Conservation (phyloP, 768 basidiomycete genomes). For the Phaeotremella skinneri region DNA sequence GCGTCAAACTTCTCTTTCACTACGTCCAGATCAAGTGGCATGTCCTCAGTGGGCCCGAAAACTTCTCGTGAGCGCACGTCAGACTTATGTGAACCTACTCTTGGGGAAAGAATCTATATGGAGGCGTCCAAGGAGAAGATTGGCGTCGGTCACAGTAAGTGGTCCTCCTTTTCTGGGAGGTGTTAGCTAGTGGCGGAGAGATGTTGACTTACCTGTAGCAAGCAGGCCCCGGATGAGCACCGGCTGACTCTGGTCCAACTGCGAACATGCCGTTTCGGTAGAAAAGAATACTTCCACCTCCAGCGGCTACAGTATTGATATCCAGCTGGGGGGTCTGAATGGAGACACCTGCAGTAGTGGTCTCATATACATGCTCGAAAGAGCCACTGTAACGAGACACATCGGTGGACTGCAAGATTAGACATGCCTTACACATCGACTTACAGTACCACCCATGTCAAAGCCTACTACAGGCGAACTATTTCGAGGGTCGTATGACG, state of each 20-base stretch:
- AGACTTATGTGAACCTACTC: constrained; percentile 50
- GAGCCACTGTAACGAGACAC: constrained; percentile 88
- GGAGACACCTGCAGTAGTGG: constrained; percentile 13
- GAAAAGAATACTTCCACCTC: constrained; percentile 81
- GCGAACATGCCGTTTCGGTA: constrained; percentile 84
- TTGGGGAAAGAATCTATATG: constrained; percentile 66
- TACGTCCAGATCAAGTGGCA: constrained; percentile 72
- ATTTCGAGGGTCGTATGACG: constrained; percentile 73
- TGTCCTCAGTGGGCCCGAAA: constrained; percentile 80
- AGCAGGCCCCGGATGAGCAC: no score
- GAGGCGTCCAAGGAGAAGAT: constrained; percentile 69
- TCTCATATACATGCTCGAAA: constrained; percentile 62
- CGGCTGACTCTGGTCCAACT: constrained; percentile 87
- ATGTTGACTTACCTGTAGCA: no score
- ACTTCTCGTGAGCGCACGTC: constrained; percentile 72
- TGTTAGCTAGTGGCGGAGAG: not conserved
- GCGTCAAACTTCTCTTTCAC: constrained; percentile 65
- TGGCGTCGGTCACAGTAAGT: constrained; percentile 86
- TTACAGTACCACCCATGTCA: constrained; percentile 71
- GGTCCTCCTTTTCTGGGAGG: constrained; percentile 52
- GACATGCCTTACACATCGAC: no score
- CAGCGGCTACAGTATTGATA: constrained; percentile 56
- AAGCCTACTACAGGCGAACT: constrained; percentile 78
- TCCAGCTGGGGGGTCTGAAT: constrained; percentile 21
- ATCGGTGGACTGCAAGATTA: constrained; percentile 85